Percentiles rank a stretch among this genome's conserved stretches.
phyloP scores from a whole-genome alignment of 164 flowering plant species.

The Brasenia schreberi region DNA sequence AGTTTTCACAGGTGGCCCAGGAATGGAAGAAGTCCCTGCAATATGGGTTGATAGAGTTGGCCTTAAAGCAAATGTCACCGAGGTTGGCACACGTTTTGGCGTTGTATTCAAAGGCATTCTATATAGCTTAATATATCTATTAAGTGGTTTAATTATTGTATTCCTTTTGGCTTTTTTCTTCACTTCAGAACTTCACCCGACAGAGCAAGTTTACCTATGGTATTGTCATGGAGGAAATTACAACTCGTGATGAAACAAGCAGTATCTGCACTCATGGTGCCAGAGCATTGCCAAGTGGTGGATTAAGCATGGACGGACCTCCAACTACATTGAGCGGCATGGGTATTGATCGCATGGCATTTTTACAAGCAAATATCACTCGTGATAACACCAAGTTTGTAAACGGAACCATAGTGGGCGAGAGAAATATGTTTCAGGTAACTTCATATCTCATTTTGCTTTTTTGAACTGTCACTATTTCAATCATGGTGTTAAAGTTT shows the following conservation, averaged over 20 bases:
- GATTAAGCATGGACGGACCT: slow-evolving; percentile 93
- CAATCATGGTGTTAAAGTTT: not conserved
- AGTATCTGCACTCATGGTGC: slow-evolving; percentile 77
- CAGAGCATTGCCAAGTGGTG: slow-evolving; percentile 83
- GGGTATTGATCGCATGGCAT: slow-evolving; percentile 87
- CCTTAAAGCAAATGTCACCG: slow-evolving; percentile 79
- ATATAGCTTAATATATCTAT: not conserved
- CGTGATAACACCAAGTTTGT: slow-evolving; percentile 92
- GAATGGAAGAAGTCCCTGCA: slow-evolving; percentile 95
- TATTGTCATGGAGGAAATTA: slow-evolving; percentile 93
- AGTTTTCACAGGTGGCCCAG: slow-evolving; percentile 98
- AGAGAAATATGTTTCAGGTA: slow-evolving; percentile 94
- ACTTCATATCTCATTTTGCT: slow-evolving; percentile 6
- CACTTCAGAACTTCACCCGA: slow-evolving; percentile 66
- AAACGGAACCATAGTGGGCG: slow-evolving; percentile 94
- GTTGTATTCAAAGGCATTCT: not conserved
- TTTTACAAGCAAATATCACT: slow-evolving; percentile 85
- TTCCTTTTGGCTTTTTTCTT: not conserved
- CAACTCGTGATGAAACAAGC: slow-evolving; percentile 95
- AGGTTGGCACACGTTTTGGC: slow-evolving; percentile 30
- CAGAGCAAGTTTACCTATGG: slow-evolving; percentile 98
- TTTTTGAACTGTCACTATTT: not conserved
- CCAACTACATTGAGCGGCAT: slow-evolving; percentile 98
- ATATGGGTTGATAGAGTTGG: slow-evolving; percentile 99
- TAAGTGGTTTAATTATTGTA: not conserved